A percentile compares a stretch with the other conserved stretches of the same genome.
Evolutionary conservation across 306 rosid genomes (phyloP).

Genomic region (Coriaria nepalensis): DNA sequence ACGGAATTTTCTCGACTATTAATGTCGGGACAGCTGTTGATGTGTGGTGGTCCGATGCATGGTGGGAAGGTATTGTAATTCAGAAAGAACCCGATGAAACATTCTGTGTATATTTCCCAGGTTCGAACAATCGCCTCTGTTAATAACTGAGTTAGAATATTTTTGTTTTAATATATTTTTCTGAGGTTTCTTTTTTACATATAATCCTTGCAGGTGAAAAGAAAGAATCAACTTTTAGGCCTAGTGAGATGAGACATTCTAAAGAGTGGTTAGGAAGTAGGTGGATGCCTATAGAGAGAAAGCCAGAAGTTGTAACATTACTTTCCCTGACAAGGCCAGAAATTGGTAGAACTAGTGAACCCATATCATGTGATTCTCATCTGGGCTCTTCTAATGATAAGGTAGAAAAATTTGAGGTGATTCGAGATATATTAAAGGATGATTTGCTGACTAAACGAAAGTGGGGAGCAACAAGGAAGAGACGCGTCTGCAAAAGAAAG

Average conservation of each 20-base stretch:
- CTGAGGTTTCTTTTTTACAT: neutral
- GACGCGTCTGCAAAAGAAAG: constrained; percentile 25
- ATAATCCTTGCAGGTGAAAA: constrained; percentile 48
- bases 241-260: constrained; percentile 39
- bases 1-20: constrained; percentile 20
- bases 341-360: too few species aligned
- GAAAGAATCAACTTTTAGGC: constrained; percentile 21
- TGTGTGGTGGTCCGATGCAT: constrained; percentile 82
- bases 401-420: constrained; percentile 10
- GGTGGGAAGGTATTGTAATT: constrained; percentile 94
- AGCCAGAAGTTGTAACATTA: constrained; percentile 50
- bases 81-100: constrained; percentile 33
- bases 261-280: constrained; percentile 62
- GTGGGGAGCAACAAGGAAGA: constrained; percentile 60
- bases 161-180: neutral
- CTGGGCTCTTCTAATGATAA: constrained; percentile 12
- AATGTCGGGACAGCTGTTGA: constrained; percentile 57
- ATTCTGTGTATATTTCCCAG: constrained; percentile 59
- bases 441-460: constrained; percentile 31
- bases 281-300: constrained; percentile 40
- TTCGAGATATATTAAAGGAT: constrained; percentile 59
- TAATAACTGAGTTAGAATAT: neutral
- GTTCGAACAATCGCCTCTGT: constrained; percentile 14
- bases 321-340: too few species aligned
- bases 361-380: constrained; percentile 2